phyloP scores from a whole-genome alignment of 1,284 basidiomycete genomes.

The Phaffia rhodozyma region DNA sequence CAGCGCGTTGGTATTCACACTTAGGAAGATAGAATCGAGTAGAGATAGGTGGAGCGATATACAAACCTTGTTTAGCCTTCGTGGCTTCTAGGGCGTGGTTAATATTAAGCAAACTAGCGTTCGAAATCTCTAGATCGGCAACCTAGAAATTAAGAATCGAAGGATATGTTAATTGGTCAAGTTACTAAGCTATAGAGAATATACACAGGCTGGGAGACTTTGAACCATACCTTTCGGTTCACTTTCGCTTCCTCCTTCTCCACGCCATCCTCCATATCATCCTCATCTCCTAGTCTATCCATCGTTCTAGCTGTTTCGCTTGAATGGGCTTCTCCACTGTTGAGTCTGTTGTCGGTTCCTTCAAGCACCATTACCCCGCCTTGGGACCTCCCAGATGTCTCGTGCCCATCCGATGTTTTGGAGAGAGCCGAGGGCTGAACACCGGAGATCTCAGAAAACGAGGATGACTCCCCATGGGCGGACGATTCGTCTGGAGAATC shows the following conservation, averaged over 20 bases:
- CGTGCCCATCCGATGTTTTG: neutral
- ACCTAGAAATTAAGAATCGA: no score
- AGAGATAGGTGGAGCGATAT: neutral
- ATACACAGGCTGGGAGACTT: no score
- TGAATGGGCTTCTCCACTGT: neutral
- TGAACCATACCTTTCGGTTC: conserved; percentile 9
- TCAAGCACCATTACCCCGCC: neutral
- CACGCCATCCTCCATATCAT: neutral
- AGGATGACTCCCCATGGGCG: no score
- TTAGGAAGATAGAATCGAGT: neutral
- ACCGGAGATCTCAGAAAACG: neutral
- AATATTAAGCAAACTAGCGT: conserved; percentile 11
- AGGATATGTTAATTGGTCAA: no score
- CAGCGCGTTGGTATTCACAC: neutral
- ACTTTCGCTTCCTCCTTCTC: conserved; percentile 18
- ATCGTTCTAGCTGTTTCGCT: conserved; percentile 4
- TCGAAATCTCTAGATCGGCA: conserved; percentile 16
- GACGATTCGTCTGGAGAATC: conserved; percentile 20
- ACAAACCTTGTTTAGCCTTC: conserved; percentile 16
- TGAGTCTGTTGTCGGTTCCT: neutral
- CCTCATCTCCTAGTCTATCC: neutral
- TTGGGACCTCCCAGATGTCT: neutral
- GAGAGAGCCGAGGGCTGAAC: neutral
- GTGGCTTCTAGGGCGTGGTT: conserved; percentile 14
- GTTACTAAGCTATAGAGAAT: neutral